Evolutionary conservation across 257 asterid species (phyloP).

Genomic region (Przewalskia tangutica): DNA sequence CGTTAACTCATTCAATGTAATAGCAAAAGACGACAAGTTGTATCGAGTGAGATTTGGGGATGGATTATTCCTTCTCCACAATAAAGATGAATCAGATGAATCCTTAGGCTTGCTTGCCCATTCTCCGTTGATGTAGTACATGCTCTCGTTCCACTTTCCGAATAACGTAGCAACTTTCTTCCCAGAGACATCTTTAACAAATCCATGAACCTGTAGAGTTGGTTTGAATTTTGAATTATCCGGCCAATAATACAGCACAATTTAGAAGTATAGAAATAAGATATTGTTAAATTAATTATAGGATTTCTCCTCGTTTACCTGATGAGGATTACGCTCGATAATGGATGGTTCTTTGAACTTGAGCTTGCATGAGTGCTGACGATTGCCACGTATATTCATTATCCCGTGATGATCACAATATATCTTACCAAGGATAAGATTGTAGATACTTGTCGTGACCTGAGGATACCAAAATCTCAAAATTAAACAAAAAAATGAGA

Average conservation of each 20-base stretch:
- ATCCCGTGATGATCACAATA: slow-evolving; percentile 88
- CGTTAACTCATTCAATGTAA: slow-evolving; percentile 74
- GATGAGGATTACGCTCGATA: slow-evolving; percentile 91
- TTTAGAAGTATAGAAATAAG: not conserved
- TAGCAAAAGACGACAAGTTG: slow-evolving; percentile 73
- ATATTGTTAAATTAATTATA: not conserved
- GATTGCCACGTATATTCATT: slow-evolving; percentile 80
- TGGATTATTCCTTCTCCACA: slow-evolving; percentile 66
- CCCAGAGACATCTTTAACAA: slow-evolving; percentile 69
- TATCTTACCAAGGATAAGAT: slow-evolving; percentile 81
- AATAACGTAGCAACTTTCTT: slow-evolving; percentile 57
- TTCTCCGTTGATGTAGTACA: slow-evolving; percentile 55
- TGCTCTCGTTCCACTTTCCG: slow-evolving; percentile 94
- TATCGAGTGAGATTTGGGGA: slow-evolving; percentile 60
- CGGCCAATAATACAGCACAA: not conserved
- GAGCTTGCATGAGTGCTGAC: slow-evolving; percentile 77
- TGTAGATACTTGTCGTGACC: slow-evolving; percentile 90
- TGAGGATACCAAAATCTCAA: slow-evolving; percentile 16
- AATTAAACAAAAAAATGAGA: not conserved
- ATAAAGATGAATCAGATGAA: slow-evolving; percentile 36
- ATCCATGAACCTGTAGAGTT: slow-evolving; percentile 67
- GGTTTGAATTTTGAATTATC: slow-evolving; percentile 8
- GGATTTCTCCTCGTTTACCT: slow-evolving; percentile 36
- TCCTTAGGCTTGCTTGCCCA: slow-evolving; percentile 46
- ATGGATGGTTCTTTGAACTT: slow-evolving; percentile 95